Evolutionary conservation across 352 stramenopile species (phyloP), one percentile per base, ranked within the genome.

Genomic region (Phytopythium sindhum): DNA sequence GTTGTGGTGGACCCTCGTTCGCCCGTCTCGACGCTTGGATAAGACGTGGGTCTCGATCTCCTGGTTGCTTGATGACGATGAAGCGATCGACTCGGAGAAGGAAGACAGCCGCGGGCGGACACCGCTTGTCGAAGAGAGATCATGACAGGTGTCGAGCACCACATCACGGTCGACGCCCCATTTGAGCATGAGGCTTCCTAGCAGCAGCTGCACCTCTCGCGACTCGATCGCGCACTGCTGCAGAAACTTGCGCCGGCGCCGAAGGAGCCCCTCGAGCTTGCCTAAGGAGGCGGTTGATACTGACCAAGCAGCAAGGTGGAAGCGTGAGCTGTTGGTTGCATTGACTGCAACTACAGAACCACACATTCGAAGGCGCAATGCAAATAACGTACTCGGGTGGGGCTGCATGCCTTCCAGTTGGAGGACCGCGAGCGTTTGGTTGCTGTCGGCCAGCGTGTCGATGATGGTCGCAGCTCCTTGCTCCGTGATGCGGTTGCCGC

Each of bases 91-190:
- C 37, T 28, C 37, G 39, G 54, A 50, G 17, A 24, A 42, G 26
- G 26, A 42, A 4, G 45, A 54, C 2, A 52, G 21, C 42, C 12
- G 39, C 4, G 52, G 35, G n/a, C 48, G 31, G 14, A 23, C 50
- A 60, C 55, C 37, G 37, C 62, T 42, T 48, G 33, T 8, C 14
- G 26, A 52, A 15, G 61, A 57, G 39, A 55, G 63, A 19, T 69
- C 45, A 23, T 79, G 70, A 23, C 80, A 88, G n/a, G 85, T 76
- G 47, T 83, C 73, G 28, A 89, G 64, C 5, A 89, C 67, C n/a
- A 75, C 57, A 21, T 83, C 72, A 44, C 79, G 74, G 24, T 74
- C 69, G 35, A 84, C 68, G 3, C 68, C 64, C 80, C 80, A 89
- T 24, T 89, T 75, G 11, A 89, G 68, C 19, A 89, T 58, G 42